Evolutionary conservation across 805 yeast species (phyloP).

Genomic region (Monosporozyma unispora): DNA sequence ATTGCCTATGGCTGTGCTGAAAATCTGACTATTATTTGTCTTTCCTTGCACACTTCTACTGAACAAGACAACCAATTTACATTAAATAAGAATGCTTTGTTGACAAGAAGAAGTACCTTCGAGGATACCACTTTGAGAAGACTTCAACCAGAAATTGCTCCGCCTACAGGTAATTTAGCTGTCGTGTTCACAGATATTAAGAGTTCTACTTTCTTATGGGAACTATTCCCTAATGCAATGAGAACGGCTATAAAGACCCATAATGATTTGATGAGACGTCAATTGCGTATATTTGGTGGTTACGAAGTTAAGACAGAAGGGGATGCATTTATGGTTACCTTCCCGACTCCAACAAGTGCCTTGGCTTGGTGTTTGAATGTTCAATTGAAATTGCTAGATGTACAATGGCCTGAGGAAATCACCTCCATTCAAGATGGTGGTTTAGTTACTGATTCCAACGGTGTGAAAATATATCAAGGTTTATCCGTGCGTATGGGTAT

Average conservation of each 20-base stretch:
- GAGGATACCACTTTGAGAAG: slow-evolving; percentile 77
- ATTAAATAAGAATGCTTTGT: slow-evolving; percentile 33
- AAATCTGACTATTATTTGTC: slow-evolving; percentile 70
- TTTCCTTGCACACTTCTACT: slow-evolving; percentile 49
- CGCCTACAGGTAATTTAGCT: slow-evolving; percentile 91
- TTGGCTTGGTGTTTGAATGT: slow-evolving; percentile 91
- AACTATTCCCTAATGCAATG: slow-evolving; percentile 86
- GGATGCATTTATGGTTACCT: slow-evolving; percentile 96
- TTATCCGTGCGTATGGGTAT: slow-evolving; percentile 95
- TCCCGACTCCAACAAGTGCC: slow-evolving; percentile 86
- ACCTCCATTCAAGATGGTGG: slow-evolving; percentile 77
- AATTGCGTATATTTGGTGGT: slow-evolving; percentile 86
- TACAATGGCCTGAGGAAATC: slow-evolving; percentile 95
- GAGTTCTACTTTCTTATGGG: slow-evolving; percentile 91
- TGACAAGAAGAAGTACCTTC: slow-evolving; percentile 44
- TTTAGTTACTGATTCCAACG: slow-evolving; percentile 56
- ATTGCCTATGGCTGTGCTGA: slow-evolving; percentile 82
- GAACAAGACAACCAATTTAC: slow-evolving; percentile 28
- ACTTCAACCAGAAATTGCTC: slow-evolving; percentile 81
- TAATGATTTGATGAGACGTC: slow-evolving; percentile 89
- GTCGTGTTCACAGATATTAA: slow-evolving; percentile 97
- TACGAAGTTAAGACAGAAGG: slow-evolving; percentile 99
- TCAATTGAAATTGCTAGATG: slow-evolving; percentile 70
- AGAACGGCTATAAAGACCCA: slow-evolving; percentile 93
- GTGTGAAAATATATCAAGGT: slow-evolving; percentile 67